Percentiles rank a stretch among this genome's conserved stretches.
Evolutionary conservation across 345 rosid species (phyloP).

Genomic region (Nasturtium officinale): DNA sequence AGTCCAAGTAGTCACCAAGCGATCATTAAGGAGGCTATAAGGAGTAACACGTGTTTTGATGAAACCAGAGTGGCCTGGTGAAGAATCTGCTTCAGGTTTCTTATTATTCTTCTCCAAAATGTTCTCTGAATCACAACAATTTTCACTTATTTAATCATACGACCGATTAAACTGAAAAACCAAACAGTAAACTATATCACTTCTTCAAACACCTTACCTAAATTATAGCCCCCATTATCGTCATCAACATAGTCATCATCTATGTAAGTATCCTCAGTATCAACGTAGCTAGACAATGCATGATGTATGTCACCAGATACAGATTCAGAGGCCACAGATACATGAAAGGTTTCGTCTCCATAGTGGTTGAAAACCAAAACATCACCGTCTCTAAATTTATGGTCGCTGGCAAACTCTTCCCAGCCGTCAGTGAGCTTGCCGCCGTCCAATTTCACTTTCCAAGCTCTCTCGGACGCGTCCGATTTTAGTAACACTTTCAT

Average conservation of each 20-base stretch:
- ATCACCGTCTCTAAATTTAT: constrained; percentile 21
- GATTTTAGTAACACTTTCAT: constrained; percentile 33
- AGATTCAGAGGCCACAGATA: constrained; percentile 15
- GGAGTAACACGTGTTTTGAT: constrained; percentile 28
- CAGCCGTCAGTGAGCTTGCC: constrained; percentile 30
- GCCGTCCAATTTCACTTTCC: constrained; percentile 31
- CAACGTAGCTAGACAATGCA: background rate
- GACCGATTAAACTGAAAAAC: background rate
- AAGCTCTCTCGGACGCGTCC: background rate
- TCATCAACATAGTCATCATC: background rate
- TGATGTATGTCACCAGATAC: background rate
- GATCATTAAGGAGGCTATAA: constrained; percentile 28
- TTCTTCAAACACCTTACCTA: constrained; percentile 18
- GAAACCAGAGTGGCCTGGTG: constrained; percentile 17
- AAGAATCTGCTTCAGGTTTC: constrained; percentile 25
- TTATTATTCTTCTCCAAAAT: constrained; percentile 16
- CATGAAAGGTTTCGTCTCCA: constrained; percentile 34
- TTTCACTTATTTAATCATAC: background rate
- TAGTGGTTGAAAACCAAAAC: constrained; percentile 30
- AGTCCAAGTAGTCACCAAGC: constrained; percentile 32
- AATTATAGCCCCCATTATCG: background rate
- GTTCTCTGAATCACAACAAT: constrained; percentile 29
- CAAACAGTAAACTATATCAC: background rate
- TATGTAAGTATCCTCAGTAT: background rate
- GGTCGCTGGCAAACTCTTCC: constrained; percentile 28